Base-by-base conservation (phyloP, 2,329 filamentous ascomycete genomes). In the Colletotrichum godetiae region DNA sequence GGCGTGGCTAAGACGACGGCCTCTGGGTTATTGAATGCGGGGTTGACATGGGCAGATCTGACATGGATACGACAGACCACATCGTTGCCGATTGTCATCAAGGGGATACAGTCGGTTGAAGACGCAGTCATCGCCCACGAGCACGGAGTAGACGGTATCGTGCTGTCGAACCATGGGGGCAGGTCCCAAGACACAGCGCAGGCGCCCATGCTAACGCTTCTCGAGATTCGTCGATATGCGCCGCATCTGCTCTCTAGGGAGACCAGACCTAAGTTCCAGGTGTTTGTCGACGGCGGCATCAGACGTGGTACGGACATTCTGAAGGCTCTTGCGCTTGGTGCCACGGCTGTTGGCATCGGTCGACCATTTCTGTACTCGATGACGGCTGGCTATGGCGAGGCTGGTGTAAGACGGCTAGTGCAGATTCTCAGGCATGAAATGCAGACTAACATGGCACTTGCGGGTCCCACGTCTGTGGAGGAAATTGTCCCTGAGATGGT, bases 121-220 rank as follows among this genome's bases (percentile, higher is more conserved):
- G 92, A 94, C 79, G 92, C 92, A 6, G 83, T 86, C 62, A 86
- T 84, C 75, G 90, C 90, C 1, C 85, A 91, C 49, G 86, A 92
- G 65, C 77, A 86, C 19, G 91, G 90, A 0, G 88, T 89, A 3
- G 89, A 94, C 74, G 92, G 90, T 0, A 92, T 95, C 61, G 87
- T 94, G 1, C 84, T 94, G 1, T 89, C 87, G 15, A 95, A 94
- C 75, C 93, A 95, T 79, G 93, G 92, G 1, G 92, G 92, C 0
- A 80, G 92, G 60, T 86, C 82, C 57, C 77, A 86, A 1, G 87
- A 89, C 69, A 89, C 78, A 77, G 84, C 86, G 0, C 74, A 74
- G 12, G 35, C 74, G 27, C 68, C 74, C 56, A 74, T 76, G 37
- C 8, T 75, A 11, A 75, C 72, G 15, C 72, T 76, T 3, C 72